These are phyloP conservation scores for Themeda triandra DNA, from an alignment of 176 grass and related monocot species.

Conservation along the genomic window DNA sequence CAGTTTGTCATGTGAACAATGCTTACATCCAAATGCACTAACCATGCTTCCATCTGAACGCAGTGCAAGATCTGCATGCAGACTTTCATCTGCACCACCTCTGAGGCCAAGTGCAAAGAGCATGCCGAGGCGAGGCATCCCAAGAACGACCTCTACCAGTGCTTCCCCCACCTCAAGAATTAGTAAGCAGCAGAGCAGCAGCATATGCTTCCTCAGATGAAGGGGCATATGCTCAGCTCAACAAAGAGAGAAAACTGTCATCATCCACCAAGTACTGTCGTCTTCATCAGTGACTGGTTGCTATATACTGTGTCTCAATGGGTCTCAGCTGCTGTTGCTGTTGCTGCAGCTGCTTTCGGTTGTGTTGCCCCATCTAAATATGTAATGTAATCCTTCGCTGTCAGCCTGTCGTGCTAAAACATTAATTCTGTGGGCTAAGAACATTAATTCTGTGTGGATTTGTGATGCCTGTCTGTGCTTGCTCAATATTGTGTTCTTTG, in stretches of 20 bases:
- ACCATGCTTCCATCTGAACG: constrained; percentile 9
- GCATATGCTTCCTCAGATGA: constrained; percentile 1
- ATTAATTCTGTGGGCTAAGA: constrained; percentile 8
- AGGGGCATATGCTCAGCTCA: constrained; percentile 1
- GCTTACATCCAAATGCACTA: not conserved
- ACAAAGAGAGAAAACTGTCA: not conserved
- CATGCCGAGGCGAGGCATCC: constrained; percentile 98
- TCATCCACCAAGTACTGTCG: not conserved
- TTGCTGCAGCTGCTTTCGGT: constrained; percentile 32
- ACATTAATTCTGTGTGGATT: constrained; percentile 39
- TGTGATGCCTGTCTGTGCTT: constrained; percentile 16
- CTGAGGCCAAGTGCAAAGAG: constrained; percentile 95
- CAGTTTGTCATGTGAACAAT: not conserved
- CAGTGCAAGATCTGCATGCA: constrained; percentile 99
- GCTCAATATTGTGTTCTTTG: not conserved
- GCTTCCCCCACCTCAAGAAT: constrained; percentile 96
- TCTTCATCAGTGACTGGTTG: constrained; percentile 31
- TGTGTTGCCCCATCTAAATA: constrained; percentile 50
- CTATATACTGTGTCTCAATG: constrained; percentile 27
- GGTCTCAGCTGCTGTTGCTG: constrained; percentile 34
- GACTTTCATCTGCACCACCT: constrained; percentile 99
- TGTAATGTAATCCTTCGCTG: constrained; percentile 29
- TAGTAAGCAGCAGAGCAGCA: constrained; percentile 27
- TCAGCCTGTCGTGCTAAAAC: constrained; percentile 38
- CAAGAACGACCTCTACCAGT: constrained; percentile 65